Base-by-base conservation (phyloP, 768 basidiomycete genomes). In the Mrakia gelida region DNA sequence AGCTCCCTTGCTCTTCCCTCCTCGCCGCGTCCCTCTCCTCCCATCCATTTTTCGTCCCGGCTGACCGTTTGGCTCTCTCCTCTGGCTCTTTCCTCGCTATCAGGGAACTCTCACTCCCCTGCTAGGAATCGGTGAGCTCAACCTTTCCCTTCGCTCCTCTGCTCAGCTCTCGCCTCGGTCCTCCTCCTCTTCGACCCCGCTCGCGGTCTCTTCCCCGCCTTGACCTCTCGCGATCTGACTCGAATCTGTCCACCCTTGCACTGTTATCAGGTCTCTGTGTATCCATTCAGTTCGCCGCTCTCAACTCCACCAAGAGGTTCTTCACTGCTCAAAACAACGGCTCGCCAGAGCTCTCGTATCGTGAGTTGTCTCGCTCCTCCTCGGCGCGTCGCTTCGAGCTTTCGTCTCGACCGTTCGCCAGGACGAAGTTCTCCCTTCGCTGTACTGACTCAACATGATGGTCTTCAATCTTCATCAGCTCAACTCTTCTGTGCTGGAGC, bases 241-340 rank as follows among this genome's bases (percentile, higher is more conserved):
- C 34, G 11, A 45, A 13, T 10, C 45, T 45, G 63, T 7, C 30
- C 18, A 2, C 49, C 16, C 49, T 21, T 2, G 15, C 15, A 34
- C 28, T 38, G 16, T 5, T 56, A 26, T 0, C 72, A 81, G 80
- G 95, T 80, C 88, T 92, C 59, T 98, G 95, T 82, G 95, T 98
- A 7, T 95, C 94, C 16, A 98, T 98, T 83, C 95, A 98, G 84
- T 98, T 98, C 83, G 95, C 90, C 76, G 93, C 90, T 41, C 87
- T 98, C 77, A 94, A 96, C 85, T 90, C 89, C 80, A 87, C 90
- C 70, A 98, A 98, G 84, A 90, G 95, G 26, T 86, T 87, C 81
- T 95, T 95, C 81, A 88, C 89, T 4, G 82, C 84, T 59, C 87
- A 87, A 78, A 95, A 95, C 82, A 76, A 88, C 68, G 83, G 84